Conservation (phyloP, 1,139 yeast species). For the Yamadazyma spencermartinsiae region DNA sequence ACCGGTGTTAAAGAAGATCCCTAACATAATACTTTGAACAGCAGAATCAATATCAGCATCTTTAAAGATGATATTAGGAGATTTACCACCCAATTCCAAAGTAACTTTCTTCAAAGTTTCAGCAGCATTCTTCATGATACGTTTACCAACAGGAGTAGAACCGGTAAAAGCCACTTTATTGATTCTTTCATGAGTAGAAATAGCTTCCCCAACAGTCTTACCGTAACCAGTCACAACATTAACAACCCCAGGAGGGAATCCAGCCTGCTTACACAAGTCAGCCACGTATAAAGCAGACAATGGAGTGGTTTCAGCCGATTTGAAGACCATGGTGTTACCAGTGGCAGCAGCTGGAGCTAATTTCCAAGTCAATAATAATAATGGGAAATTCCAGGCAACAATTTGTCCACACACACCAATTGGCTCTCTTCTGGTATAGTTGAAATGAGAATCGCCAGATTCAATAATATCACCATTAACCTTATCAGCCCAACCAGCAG, state of each 20-base stretch:
- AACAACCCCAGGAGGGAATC: conserved; percentile 78
- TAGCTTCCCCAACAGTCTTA: conserved; percentile 72
- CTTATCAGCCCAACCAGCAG: conserved; percentile 87
- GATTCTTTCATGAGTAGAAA: conserved; percentile 65
- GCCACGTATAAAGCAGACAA: conserved; percentile 71
- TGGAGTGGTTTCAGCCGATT: conserved; percentile 85
- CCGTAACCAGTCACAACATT: conserved; percentile 80
- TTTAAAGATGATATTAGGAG: conserved; percentile 75
- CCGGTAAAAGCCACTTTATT: conserved; percentile 86
- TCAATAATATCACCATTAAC: conserved; percentile 66
- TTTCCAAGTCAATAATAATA: conserved; percentile 84
- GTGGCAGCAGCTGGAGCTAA: conserved; percentile 81
- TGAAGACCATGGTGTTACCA: conserved; percentile 78
- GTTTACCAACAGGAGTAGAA: conserved; percentile 79
- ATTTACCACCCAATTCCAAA: conserved; percentile 84
- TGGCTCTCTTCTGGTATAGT: conserved; percentile 63
- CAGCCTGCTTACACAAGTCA: conserved; percentile 62
- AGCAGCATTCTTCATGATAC: conserved; percentile 72
- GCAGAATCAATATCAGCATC: conserved; percentile 71
- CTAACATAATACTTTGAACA: conserved; percentile 55
- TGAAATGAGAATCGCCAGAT: conserved; percentile 60
- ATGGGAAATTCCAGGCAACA: conserved; percentile 89
- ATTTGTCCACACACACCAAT: conserved; percentile 81
- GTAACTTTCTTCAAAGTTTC: conserved; percentile 73
- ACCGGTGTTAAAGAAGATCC: conserved; percentile 75